Conservation (phyloP, 2,329 filamentous ascomycete species). For the Tolypocladium nubicola region DNA sequence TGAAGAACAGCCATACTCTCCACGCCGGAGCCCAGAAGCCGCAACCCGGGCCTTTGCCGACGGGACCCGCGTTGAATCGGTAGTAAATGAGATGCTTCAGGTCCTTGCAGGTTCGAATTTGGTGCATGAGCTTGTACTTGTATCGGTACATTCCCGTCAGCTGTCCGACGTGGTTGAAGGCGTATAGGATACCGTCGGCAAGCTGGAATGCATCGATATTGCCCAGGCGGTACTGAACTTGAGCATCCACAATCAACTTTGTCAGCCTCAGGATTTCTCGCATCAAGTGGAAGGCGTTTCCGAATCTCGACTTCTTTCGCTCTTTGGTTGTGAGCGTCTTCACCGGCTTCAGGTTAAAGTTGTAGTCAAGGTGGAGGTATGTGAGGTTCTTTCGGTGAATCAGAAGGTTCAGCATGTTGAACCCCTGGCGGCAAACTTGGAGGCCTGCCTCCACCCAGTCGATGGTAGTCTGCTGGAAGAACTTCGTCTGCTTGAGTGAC, state of each 20-base stretch:
- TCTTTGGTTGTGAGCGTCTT: constrained; percentile 98
- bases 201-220: constrained; percentile 99
- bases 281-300: constrained; percentile 98
- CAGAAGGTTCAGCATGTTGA: constrained; percentile 97
- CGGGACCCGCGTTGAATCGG: constrained; percentile 91
- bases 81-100: constrained; percentile 99
- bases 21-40: constrained; percentile 99
- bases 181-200: constrained; percentile 96
- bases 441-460: constrained; percentile 99
- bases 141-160: constrained; percentile 99
- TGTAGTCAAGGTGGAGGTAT: constrained; percentile 97
- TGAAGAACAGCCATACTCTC: constrained; percentile 99
- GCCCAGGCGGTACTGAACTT: constrained; percentile 93
- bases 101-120: constrained; percentile 98
- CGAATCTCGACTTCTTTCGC: constrained; percentile 97
- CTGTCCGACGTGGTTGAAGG: constrained; percentile 98
- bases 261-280: constrained; percentile 91
- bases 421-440: constrained; percentile 94
- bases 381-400: constrained; percentile 98
- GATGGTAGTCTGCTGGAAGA: constrained; percentile 98
- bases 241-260: constrained; percentile 95
- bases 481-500: constrained; percentile 91
- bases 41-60: constrained; percentile 94
- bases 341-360: constrained; percentile 98
- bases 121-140: constrained; percentile 99